Evolutionary conservation across 164 flowering plant species (phyloP), one percentile per base, ranked within the genome.

Genomic region (Tinospora cordifolia): DNA sequence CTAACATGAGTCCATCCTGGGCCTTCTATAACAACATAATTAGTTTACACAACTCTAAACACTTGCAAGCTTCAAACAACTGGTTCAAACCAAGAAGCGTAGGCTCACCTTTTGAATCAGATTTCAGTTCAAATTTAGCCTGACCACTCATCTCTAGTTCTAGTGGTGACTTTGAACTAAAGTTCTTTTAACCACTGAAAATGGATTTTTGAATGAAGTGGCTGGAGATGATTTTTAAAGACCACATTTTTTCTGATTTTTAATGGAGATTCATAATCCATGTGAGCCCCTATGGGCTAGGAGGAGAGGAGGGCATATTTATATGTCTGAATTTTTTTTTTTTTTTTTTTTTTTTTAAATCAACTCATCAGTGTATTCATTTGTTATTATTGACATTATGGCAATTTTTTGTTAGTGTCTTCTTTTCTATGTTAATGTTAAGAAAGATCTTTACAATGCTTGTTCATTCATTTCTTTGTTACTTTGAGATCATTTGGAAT

Each of bases 1-100:
- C 83, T 27, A 78, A 81, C 64, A 71, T 58, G 8, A 83, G 76
- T 77, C 36, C 83, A n/a, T 82, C 79, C 26, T 91, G 97, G 97
- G 68, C 24, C 13, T 92, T 81, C 75, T 92, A 90, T n/a, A n/a
- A 51, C 19, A 51, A 51, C 21, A 51, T 51, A 51, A n/a, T 51
- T 51, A 51, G 21, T n/a, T 3, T n/a, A 51, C 4, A 17, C 4
- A 51, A 51, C n/a, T 51, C 19, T 22, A 51, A 51, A 51, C 22
- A 51, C 59, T 15, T 51, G n/a, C 59, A 51, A 19, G 19, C 19
- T 51, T 51, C 59, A 15, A 51, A n/a, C 59, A 51, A 51, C 22
- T 51, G 59, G 59, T 51, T 51, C 59, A 19, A 51, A 14, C 4
- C 2, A n/a, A 14, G 19, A 51, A 51, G 59, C 19, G 59, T 8